Conservation (phyloP, 495 filamentous ascomycete species). For the Penicillium cataractarum region DNA sequence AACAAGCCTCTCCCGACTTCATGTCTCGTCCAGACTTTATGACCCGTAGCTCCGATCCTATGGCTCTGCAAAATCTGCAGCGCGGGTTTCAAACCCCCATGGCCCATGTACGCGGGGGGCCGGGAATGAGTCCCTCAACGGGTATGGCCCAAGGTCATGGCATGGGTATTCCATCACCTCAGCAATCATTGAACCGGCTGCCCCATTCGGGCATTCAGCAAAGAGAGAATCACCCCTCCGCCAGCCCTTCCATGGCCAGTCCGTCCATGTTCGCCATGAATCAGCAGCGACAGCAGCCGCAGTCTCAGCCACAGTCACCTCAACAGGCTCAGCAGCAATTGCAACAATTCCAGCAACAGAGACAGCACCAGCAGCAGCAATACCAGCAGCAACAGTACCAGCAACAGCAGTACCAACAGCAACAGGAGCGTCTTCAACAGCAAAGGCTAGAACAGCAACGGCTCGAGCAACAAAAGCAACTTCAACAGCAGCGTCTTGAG, state of each 20-base stretch:
- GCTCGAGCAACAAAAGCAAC: conserved; percentile 23
- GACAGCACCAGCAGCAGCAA: conserved; percentile 33
- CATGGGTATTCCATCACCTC: conserved; percentile 41
- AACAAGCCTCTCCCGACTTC: conserved; percentile 40
- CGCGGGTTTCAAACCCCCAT: conserved; percentile 39
- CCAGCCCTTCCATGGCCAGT: conserved; percentile 34
- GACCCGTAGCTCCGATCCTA: conserved; percentile 36
- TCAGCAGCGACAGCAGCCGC: conserved; percentile 34
- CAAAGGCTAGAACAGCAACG: conserved; percentile 22
- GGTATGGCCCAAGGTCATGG: conserved; percentile 37
- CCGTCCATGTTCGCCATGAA: conserved; percentile 34
- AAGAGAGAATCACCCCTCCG: conserved; percentile 33
- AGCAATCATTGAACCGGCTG: conserved; percentile 41
- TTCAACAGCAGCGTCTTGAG: conserved; percentile 24
- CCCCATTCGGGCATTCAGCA: conserved; percentile 36
- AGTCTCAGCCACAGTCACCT: conserved; percentile 38
- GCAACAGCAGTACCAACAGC: conserved; percentile 27
- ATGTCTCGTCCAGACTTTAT: conserved; percentile 39
- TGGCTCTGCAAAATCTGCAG: conserved; percentile 41
- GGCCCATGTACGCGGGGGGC: conserved; percentile 35
- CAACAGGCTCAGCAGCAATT: conserved; percentile 37
- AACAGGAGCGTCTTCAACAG: conserved; percentile 21
- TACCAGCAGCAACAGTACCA: conserved; percentile 24
- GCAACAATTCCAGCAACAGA: conserved; percentile 32
- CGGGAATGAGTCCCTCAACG: conserved; percentile 36